Evolutionary conservation across 352 stramenopile genomes (phyloP), one percentile per base, ranked within the genome.

Genomic region (Phytophthora hybrid): DNA sequence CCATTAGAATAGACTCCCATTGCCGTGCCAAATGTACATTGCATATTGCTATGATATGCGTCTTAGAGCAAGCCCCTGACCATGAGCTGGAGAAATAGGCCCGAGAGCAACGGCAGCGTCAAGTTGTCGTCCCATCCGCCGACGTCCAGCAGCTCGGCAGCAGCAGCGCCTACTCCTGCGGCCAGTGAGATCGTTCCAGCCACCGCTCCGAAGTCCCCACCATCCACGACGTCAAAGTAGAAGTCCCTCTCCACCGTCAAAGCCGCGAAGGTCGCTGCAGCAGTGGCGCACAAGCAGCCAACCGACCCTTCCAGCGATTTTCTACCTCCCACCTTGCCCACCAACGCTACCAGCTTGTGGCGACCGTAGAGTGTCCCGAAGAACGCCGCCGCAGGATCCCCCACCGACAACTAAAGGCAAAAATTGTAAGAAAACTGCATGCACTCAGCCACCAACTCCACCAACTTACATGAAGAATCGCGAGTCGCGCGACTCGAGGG

Each of bases 51-150:
- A 59, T 41, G 37, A 2, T 59, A 41, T 56, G 46, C 46, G 59
- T 53, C 54, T 37, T 74, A 78, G n/a, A 78, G 71, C 41, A 74
- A 49, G 9, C 41, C 26, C 21, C 76, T 64, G 37, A 77, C 66
- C 6, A 31, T 72, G 14, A 77, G 41, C 37, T 86, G 79, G 62
- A 90, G 60, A 34, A 89, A 76, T 0, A 81, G 44, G 5, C 74
- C 73, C 0, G 80, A 83, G 1, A 92, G 54, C 7, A 92, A 49
- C 5, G 84, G 84, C 2, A 92, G 69, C 0, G 81, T 82, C 54
- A 92, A 52, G 68, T 92, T 92, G 59, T 92, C 84, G 63, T 92
- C 84, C 74, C 80, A 88, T 31, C 75, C 78, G 9, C 71, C 77
- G 13, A 92, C 41, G 44, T 90, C 65, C 10, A 85, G 54, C 13